Conservation (phyloP, 345 rosid species). For the Hypericum perforatum region DNA sequence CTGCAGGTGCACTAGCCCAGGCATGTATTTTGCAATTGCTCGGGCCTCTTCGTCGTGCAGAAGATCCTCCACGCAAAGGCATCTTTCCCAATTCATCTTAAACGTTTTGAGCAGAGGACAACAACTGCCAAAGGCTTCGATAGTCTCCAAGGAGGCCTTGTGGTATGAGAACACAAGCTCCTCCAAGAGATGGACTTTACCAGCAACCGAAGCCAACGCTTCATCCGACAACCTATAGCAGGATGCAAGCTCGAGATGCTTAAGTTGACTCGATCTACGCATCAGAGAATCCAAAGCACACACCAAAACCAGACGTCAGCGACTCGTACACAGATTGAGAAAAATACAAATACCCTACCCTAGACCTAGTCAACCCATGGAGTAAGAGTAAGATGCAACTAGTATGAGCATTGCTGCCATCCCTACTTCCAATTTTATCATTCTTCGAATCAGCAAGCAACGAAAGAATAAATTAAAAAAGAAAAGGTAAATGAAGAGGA, state of each 20-base stretch:
- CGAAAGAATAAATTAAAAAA: too few species aligned
- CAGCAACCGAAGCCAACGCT: conserved; percentile 32
- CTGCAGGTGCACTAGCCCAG: conserved; percentile 36
- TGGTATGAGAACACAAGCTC: conserved; percentile 43
- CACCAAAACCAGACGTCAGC: conserved; percentile 3
- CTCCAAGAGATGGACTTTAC: conserved; percentile 43
- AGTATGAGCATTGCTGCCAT: too few species aligned
- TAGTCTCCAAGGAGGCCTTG: conserved; percentile 16
- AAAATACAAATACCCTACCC: too few species aligned
- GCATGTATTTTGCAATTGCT: conserved; percentile 60
- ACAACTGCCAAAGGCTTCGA: conserved; percentile 22
- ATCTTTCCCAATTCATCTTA: conserved; percentile 25
- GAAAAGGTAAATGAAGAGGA: background rate
- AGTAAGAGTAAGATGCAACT: too few species aligned
- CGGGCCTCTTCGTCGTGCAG: conserved; percentile 39
- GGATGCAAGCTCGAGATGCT: conserved; percentile 27
- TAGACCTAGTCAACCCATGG: too few species aligned
- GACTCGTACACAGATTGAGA: background rate
- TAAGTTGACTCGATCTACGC: conserved; percentile 39
- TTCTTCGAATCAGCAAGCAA: too few species aligned
- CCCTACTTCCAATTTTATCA: too few species aligned
- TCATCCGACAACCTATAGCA: conserved; percentile 29
- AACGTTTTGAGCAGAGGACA: conserved; percentile 39
- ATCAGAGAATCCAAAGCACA: background rate
- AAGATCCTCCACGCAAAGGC: conserved; percentile 7